phyloP scores from a whole-genome alignment of 1,139 yeast species.

The Meyerozyma guilliermondii region DNA sequence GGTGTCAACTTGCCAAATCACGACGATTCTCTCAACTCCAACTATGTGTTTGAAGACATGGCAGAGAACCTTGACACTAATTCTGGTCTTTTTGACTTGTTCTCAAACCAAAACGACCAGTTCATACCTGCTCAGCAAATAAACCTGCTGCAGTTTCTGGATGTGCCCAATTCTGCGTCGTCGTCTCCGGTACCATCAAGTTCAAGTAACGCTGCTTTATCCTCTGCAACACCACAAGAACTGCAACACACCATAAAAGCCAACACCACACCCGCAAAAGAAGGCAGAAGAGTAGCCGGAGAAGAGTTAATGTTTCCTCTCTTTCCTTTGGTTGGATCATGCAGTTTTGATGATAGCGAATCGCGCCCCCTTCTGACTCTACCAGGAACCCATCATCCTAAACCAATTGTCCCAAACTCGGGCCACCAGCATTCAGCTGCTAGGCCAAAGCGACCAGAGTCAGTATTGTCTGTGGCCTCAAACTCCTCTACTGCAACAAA shows the following conservation, averaged over 20 bases:
- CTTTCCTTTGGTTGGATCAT: conserved; percentile 47
- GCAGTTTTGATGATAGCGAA: conserved; percentile 34
- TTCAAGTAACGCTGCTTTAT: neutral
- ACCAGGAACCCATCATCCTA: conserved; percentile 10
- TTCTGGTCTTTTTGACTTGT: conserved; percentile 27
- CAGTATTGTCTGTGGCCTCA: conserved; percentile 37
- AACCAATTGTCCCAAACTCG: conserved; percentile 4
- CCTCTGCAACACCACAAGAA: neutral
- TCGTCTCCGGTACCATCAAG: conserved; percentile 1
- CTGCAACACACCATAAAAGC: neutral
- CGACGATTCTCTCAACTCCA: conserved; percentile 8
- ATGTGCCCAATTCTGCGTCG: conserved; percentile 2
- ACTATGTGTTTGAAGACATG: conserved; percentile 31
- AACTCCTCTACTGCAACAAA: conserved; percentile 29
- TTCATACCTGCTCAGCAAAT: conserved; percentile 3
- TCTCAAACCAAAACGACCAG: conserved; percentile 9
- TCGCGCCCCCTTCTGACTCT: conserved; percentile 34
- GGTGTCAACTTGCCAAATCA: conserved; percentile 4
- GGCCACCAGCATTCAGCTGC: conserved; percentile 9
- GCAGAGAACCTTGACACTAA: conserved; percentile 26
- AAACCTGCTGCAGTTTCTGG: conserved; percentile 1
- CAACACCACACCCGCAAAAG: neutral
- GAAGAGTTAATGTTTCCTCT: conserved; percentile 41
- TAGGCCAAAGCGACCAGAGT: conserved; percentile 38
- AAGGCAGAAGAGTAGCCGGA: neutral